Conservation (phyloP, 176 grass and related monocot genomes). For the Oropetium thomaeum region DNA sequence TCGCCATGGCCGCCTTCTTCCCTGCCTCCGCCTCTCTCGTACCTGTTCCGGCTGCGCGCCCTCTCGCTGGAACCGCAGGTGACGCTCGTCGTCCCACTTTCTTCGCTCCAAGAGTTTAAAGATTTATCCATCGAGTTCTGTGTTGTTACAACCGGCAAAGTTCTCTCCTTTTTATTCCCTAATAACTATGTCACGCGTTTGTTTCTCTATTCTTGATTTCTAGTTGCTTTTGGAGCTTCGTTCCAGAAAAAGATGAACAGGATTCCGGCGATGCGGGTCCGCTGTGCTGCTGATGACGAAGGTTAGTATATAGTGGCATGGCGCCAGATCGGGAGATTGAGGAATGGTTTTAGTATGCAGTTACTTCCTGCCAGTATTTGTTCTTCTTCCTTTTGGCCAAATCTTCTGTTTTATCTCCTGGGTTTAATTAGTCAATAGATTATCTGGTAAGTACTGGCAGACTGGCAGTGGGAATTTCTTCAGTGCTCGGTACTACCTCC, state of each 20-base stretch:
- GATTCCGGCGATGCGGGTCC: conserved; percentile 1
- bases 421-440: not conserved
- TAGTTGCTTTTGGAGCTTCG: conserved; percentile 16
- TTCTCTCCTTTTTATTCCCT: not conserved
- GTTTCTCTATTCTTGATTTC: not conserved
- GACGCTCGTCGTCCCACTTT: not conserved
- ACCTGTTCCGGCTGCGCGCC: not conserved
- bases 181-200: not conserved
- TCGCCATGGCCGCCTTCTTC: conserved; percentile 20
- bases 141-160: not conserved
- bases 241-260: not conserved
- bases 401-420: not conserved
- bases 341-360: not conserved
- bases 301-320: conserved; percentile 27
- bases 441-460: too few relatives aligned
- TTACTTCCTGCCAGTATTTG: not conserved
- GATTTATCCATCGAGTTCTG: not conserved
- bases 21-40: not conserved
- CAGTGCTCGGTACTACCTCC: too few relatives aligned
- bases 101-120: not conserved
- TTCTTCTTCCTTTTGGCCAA: too few relatives aligned
- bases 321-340: not conserved
- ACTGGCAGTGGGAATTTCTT: not conserved
- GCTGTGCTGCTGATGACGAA: conserved; percentile 28
- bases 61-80: conserved; percentile 6